These are phyloP conservation scores for Eragrostis curvula DNA, from an alignment of 176 grass and related monocot species.

Conservation along the genomic window DNA sequence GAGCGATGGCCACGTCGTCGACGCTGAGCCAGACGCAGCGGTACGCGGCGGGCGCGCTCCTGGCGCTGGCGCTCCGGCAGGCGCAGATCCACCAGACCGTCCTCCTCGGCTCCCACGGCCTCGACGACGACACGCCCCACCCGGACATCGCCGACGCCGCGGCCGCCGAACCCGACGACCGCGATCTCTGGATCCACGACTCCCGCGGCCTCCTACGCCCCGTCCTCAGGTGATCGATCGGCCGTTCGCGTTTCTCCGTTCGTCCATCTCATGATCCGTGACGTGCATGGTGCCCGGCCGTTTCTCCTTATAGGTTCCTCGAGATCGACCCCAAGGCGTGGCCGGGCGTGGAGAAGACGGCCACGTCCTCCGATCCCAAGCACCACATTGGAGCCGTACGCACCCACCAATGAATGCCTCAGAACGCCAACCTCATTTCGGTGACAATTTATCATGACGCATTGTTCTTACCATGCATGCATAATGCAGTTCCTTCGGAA, in stretches of 20 bases:
- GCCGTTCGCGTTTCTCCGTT: no score
- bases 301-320: slow-evolving; percentile 72
- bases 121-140: slow-evolving; percentile 50
- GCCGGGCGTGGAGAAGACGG: slow-evolving; percentile 87
- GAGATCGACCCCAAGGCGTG: slow-evolving; percentile 90
- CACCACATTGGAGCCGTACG: slow-evolving; percentile 90
- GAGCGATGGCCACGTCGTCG: slow-evolving; percentile 59
- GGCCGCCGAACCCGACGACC: slow-evolving; percentile 48
- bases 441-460: background rate
- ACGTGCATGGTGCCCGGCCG: background rate
- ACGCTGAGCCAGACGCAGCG: slow-evolving; percentile 79
- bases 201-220: slow-evolving; percentile 88
- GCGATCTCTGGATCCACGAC: slow-evolving; percentile 84
- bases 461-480: background rate
- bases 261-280: background rate
- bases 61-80: slow-evolving; percentile 88
- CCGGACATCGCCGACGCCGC: slow-evolving; percentile 12
- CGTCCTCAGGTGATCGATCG: slow-evolving; percentile 65
- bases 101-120: slow-evolving; percentile 68
- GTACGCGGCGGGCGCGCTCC: slow-evolving; percentile 87
- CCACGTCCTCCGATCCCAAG: slow-evolving; percentile 69
- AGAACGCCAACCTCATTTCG: background rate
- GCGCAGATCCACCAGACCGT: slow-evolving; percentile 89
- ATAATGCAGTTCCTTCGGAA: slow-evolving; percentile 79
- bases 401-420: background rate